phyloP scores from a whole-genome alignment of 2,329 filamentous ascomycete species.

The Pyricularia grisea region DNA sequence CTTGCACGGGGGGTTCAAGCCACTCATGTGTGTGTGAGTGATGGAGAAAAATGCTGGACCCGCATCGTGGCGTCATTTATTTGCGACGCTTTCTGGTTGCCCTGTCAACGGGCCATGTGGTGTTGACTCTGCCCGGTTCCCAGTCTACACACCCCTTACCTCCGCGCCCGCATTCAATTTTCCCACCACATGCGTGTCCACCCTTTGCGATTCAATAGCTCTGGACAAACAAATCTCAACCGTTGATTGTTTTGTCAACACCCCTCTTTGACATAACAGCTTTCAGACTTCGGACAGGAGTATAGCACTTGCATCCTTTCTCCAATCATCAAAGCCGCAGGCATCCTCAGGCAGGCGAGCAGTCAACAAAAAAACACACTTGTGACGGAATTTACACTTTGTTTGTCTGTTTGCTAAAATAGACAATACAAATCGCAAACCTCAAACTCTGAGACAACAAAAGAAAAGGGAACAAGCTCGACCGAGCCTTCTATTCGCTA shows the following conservation, averaged over 20 bases:
- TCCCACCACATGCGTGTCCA: background rate
- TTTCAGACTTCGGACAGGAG: background rate
- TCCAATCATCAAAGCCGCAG: background rate
- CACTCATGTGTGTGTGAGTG: background rate
- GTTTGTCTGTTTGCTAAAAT: background rate
- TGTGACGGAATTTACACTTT: background rate
- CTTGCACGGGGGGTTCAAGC: background rate
- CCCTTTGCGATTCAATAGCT: background rate
- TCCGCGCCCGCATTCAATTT: background rate
- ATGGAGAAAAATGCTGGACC: background rate
- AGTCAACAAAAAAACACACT: background rate
- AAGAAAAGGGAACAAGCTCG: background rate
- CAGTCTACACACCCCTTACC: background rate
- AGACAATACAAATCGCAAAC: background rate
- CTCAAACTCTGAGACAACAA: background rate
- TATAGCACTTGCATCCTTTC: background rate
- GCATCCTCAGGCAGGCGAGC: background rate
- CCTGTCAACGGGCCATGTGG: background rate
- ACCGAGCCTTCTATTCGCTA: background rate
- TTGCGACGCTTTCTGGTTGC: background rate
- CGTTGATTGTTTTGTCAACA: background rate
- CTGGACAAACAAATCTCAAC: background rate
- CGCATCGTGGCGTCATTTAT: background rate
- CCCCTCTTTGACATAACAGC: background rate
- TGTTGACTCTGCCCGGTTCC: conserved; percentile 1